phyloP scores from a whole-genome alignment of 148 eudicot genomes.

The Polygonum aviculare region DNA sequence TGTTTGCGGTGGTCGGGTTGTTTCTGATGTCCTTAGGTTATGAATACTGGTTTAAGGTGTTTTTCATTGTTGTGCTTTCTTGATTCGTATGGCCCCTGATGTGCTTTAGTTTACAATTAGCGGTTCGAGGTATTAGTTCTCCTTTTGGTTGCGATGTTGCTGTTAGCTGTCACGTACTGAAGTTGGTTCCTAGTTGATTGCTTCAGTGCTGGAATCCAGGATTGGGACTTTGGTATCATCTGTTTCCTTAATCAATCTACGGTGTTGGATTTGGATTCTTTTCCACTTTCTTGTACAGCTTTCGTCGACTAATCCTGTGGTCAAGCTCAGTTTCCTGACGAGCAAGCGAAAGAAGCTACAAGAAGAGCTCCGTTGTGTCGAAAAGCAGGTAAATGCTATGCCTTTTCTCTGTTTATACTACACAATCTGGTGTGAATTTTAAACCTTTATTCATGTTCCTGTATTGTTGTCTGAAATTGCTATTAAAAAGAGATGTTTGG shows the following conservation, averaged over 20 bases:
- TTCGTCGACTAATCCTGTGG: conserved; percentile 59
- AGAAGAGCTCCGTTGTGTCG: conserved; percentile 79
- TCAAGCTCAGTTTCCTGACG: conserved; percentile 55
- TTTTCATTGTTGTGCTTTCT: no score
- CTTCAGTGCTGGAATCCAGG: conserved; percentile 68
- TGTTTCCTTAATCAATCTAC: neutral
- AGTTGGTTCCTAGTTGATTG: conserved; percentile 76
- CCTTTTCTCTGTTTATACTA: no score
- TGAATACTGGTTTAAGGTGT: no score
- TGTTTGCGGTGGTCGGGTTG: no score
- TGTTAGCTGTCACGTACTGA: no score
- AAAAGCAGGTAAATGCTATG: conserved; percentile 60
- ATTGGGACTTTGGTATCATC: conserved; percentile 68
- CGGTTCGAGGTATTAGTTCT: no score
- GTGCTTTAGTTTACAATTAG: no score
- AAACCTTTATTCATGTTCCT: neutral
- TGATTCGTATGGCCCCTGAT: no score
- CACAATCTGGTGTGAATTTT: no score
- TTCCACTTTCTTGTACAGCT: neutral
- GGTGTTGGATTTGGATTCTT: neutral
- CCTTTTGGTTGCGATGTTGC: neutral
- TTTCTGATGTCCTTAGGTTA: no score
- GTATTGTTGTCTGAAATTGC: neutral
- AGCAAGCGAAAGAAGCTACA: conserved; percentile 81
- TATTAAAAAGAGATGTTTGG: neutral